Conservation (phyloP, 129 eudicot genomes). For the Saposhnikovia divaricata region DNA sequence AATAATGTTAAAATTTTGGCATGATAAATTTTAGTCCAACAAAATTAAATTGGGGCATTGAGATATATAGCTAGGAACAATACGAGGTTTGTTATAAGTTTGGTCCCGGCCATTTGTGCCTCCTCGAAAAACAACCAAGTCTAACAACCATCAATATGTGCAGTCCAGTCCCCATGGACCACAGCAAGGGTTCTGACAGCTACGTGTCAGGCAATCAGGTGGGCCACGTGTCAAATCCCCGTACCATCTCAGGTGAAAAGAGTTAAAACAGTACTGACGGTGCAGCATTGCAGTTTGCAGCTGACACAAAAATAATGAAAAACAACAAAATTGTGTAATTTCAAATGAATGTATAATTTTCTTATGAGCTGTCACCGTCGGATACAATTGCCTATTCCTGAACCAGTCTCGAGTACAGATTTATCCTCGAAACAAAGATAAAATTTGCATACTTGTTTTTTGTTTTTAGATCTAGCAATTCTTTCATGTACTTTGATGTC, state of each 20-base stretch:
- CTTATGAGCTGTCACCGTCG: neutral
- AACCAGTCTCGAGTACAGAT: no score
- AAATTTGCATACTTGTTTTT: no score
- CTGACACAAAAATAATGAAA: neutral
- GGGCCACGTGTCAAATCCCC: constrained; percentile 16
- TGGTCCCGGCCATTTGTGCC: constrained; percentile 1
- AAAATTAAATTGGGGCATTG: neutral
- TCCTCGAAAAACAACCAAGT: neutral
- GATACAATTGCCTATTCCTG: no score
- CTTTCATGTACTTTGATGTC: no score
- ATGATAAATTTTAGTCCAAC: no score
- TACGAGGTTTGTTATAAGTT: neutral
- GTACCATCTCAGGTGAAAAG: neutral
- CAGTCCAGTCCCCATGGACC: neutral
- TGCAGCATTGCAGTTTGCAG: neutral
- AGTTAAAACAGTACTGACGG: neutral
- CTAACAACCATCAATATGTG: neutral
- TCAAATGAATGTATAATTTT: neutral
- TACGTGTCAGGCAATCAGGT: neutral
- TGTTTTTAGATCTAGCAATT: no score
- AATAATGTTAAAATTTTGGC: no score
- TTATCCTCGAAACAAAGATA: no score
- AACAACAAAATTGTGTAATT: neutral
- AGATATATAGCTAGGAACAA: no score
- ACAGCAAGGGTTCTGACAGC: neutral